Percentiles rank a stretch among this genome's conserved stretches.
Evolutionary conservation across 345 rosid genomes (phyloP).

Genomic region (Gossypium anomalum): DNA sequence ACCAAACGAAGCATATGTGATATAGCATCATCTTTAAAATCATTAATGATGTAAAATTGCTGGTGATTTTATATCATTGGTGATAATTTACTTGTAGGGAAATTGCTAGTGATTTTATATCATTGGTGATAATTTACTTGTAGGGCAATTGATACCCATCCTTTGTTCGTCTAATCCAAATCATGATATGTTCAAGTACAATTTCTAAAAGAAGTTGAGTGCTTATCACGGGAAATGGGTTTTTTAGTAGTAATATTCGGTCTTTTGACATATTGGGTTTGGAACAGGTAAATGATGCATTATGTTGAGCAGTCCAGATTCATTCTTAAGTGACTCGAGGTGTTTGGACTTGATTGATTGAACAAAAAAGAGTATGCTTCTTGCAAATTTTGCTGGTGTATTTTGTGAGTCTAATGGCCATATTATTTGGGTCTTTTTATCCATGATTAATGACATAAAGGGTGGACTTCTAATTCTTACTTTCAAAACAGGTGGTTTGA

Average conservation of each 20-base stretch:
- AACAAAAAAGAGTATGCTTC: neutral
- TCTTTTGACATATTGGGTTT: neutral
- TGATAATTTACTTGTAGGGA: no score
- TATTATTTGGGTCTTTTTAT: neutral
- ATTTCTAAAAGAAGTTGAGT: neutral
- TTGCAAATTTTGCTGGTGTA: neutral
- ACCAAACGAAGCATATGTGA: neutral
- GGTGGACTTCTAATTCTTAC: neutral
- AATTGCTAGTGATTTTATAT: no score
- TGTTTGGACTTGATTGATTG: no score
- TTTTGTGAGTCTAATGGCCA: neutral
- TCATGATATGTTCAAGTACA: neutral
- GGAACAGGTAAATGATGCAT: neutral
- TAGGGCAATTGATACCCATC: no score
- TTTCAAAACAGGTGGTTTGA: neutral
- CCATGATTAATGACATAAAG: neutral
- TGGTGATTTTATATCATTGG: no score
- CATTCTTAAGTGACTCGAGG: no score
- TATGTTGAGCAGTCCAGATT: no score
- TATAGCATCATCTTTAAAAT: neutral
- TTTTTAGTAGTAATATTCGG: no score
- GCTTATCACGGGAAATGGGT: neutral
- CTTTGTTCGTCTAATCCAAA: neutral
- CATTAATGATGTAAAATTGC: no score
- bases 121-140: no score